These are phyloP conservation scores for Dittrichia graveolens DNA, from an alignment of 129 eudicot genomes.

Conservation along the genomic window DNA sequence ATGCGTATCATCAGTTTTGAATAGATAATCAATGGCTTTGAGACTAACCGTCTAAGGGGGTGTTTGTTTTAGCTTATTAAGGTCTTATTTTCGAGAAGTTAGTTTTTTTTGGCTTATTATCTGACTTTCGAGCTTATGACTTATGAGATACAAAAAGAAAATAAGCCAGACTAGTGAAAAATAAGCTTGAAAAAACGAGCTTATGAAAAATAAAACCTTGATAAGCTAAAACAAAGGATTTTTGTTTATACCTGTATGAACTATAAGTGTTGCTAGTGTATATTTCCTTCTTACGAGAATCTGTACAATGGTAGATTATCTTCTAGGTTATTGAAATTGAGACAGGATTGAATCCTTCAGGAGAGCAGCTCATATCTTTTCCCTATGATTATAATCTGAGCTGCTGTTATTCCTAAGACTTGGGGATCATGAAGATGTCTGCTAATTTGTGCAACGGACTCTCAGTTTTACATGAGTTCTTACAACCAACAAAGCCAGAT, in stretches of 20 bases:
- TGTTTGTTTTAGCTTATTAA: too few species aligned
- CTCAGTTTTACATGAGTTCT: too few species aligned
- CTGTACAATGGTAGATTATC: not conserved
- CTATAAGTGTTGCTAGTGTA: slow-evolving; percentile 6
- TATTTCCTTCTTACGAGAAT: not conserved
- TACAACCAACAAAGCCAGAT: too few species aligned
- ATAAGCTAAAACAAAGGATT: not conserved
- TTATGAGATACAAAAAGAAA: too few species aligned
- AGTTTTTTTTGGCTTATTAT: not conserved
- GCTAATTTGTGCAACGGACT: too few species aligned
- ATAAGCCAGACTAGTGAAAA: too few species aligned
- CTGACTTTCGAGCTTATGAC: too few species aligned
- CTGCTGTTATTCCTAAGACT: not conserved
- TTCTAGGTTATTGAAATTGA: not conserved
- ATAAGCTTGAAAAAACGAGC: too few species aligned
- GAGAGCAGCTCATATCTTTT: slow-evolving; percentile 9
- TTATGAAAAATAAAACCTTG: too few species aligned
- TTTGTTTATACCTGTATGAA: not conserved
- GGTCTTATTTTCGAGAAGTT: not conserved
- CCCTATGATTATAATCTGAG: not conserved
- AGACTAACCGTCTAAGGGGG: not conserved
- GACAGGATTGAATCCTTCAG: not conserved
- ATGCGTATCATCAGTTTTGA: not conserved
- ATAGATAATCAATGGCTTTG: slow-evolving; percentile 2
- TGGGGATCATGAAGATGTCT: not conserved